Base-by-base conservation (phyloP, 805 yeast genomes). In the Kazachstania bromeliacearum region DNA sequence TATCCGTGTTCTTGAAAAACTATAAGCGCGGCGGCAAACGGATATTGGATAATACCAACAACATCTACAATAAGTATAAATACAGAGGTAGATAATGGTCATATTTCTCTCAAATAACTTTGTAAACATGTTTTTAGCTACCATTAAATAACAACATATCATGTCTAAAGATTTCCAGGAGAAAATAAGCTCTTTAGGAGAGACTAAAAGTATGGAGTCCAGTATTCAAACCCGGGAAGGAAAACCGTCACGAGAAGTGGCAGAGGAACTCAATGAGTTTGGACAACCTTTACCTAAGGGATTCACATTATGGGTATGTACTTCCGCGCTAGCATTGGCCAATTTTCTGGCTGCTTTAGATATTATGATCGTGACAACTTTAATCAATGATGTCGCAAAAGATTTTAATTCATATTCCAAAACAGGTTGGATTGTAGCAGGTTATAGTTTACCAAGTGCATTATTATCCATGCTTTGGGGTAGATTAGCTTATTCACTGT, bases 381-480 rank as follows among this genome's bases (percentile, higher is more conserved):
- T 73, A 9, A 55, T 75, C 33, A 65, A 73, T 13, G 59, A 56
- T 1, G 71, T 77, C 2, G 73, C 77, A 5, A 56, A 59, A 34
- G 57, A 71, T 40, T 76, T 77, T 47, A 44, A 64, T 16, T 62
- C 64, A 3, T 75, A 71, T 44, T 64, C 68, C 5, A 65, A 72
- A 38, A 61, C 75, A 6, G 77, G 77, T 3, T 77, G 85, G 83
- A 50, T 77, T 19, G 56, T 75, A 6, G 57, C 77, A 0, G 79
- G 75, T 2, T 77, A 66, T 50, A 48, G 72, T 48, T 54, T 77
- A 32, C 71, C 80, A 1, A 64, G 69, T 61, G 74, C 77, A 1
- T 61, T 69, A 19, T 56, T 73, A 20, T 63, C 73, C 2, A 71
- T 76, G 12, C 51, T 71, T n/a, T 77, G 77, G 67, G 82, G 82